phyloP scores from a whole-genome alignment of 169 alveolate genomes.

The Plasmodium malariae region DNA sequence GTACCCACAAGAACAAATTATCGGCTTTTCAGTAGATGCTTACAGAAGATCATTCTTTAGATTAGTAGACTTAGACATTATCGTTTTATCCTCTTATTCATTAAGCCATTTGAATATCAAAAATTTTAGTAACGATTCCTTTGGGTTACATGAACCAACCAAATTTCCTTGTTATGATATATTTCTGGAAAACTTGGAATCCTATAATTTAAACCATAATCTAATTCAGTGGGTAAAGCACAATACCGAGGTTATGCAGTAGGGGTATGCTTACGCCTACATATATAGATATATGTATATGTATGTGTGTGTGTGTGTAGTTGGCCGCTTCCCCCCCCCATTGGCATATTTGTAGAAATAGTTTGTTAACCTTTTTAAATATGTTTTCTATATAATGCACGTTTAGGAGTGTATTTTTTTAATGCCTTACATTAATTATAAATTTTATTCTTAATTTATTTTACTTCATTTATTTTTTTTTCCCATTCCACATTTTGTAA shows the following conservation, averaged over 20 bases:
- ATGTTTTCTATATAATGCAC: too few species aligned
- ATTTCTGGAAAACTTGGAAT: slow-evolving; percentile 54
- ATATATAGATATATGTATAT: background rate
- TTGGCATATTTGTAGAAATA: too few species aligned
- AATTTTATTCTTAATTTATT: too few species aligned
- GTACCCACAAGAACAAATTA: slow-evolving; percentile 73
- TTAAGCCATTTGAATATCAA: slow-evolving; percentile 68
- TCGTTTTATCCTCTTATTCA: slow-evolving; percentile 55
- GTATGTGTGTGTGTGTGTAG: background rate
- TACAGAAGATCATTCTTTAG: slow-evolving; percentile 70
- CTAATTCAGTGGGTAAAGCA: slow-evolving; percentile 74
- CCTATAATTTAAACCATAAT: slow-evolving; percentile 57
- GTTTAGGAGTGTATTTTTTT: too few species aligned
- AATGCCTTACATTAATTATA: too few species aligned
- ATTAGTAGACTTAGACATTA: slow-evolving; percentile 53
- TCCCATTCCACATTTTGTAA: too few species aligned
- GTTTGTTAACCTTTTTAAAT: too few species aligned
- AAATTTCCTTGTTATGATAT: slow-evolving; percentile 71
- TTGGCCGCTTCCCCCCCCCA: too few species aligned
- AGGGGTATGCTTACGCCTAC: background rate
- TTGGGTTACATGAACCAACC: slow-evolving; percentile 69
- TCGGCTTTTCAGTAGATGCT: slow-evolving; percentile 64
- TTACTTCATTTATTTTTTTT: too few species aligned
- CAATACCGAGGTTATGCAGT: slow-evolving; percentile 71
- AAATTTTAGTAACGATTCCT: slow-evolving; percentile 65